Conservation (phyloP, 1,284 basidiomycete genomes). For the Austroboletus olivaceoglutinosus region DNA sequence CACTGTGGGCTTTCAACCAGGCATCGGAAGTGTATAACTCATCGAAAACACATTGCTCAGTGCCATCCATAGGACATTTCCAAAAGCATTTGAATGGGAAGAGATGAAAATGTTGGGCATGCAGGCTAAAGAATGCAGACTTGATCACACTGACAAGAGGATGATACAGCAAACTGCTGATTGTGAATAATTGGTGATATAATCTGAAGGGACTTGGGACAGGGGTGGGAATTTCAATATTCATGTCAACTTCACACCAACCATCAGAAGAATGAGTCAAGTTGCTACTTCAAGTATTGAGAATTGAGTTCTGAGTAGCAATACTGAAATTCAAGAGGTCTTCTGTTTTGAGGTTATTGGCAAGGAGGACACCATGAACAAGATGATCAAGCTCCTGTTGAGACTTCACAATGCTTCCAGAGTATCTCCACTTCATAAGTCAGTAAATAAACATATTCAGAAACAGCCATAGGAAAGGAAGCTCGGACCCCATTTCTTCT, state of each 20-base stretch:
- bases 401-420: constrained; percentile 15
- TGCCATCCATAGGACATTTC: background rate
- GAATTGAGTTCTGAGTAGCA: background rate
- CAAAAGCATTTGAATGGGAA: background rate
- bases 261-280: constrained; percentile 6
- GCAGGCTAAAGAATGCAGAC: constrained; percentile 2
- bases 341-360: constrained; percentile 8
- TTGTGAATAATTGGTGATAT: constrained; percentile 1
- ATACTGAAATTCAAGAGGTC: constrained; percentile 12
- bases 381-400: background rate
- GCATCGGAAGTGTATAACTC: background rate
- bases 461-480: constrained; percentile 13
- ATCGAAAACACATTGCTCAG: background rate
- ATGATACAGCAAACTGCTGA: constrained; percentile 11
- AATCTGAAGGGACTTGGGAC: background rate
- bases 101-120: background rate
- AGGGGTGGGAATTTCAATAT: constrained; percentile 14
- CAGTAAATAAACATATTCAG: constrained; percentile 14
- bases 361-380: constrained; percentile 9
- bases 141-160: constrained; percentile 13
- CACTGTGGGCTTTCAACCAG: background rate
- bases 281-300: background rate
- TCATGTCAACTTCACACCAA: constrained; percentile 13
- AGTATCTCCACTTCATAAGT: constrained; percentile 19
- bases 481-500: background rate